Conservation (phyloP, 2,329 filamentous ascomycete species). For the Ophiostoma australiae region DNA sequence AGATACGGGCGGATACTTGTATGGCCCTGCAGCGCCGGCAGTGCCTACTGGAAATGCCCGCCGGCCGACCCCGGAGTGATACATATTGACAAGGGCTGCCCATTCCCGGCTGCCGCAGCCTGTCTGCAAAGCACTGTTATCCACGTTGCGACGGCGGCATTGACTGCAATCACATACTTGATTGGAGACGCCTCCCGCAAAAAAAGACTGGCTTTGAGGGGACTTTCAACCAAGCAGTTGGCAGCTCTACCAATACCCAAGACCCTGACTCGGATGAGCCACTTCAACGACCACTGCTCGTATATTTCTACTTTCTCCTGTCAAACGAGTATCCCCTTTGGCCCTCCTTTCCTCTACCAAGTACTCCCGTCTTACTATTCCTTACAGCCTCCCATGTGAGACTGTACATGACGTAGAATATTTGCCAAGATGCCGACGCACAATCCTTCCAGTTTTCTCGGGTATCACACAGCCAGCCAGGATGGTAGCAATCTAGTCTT, state of each 20-base stretch:
- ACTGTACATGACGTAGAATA: not conserved
- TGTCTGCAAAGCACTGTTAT: not conserved
- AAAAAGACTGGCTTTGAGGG: too few species aligned
- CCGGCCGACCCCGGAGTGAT: too few species aligned
- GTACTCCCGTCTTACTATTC: not conserved
- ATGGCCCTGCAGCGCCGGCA: not conserved
- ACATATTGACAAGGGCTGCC: not conserved
- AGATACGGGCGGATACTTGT: not conserved
- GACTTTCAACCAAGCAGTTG: too few species aligned
- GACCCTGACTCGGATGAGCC: too few species aligned
- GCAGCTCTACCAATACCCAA: too few species aligned
- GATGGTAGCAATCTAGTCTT: not conserved
- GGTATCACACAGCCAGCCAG: not conserved
- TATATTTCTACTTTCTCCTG: too few species aligned
- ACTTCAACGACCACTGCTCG: too few species aligned
- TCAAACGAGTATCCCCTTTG: not conserved
- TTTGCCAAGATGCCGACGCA: not conserved
- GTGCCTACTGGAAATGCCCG: too few species aligned
- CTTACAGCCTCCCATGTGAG: not conserved
- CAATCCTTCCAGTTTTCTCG: not conserved
- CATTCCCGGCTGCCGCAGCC: not conserved
- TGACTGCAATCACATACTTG: not conserved
- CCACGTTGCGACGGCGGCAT: not conserved
- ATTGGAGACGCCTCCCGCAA: too few species aligned
- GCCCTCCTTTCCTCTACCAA: not conserved